Percentiles rank a stretch among this genome's conserved stretches.
Conservation (phyloP, 805 yeast species). For the Ogataea pini region DNA sequence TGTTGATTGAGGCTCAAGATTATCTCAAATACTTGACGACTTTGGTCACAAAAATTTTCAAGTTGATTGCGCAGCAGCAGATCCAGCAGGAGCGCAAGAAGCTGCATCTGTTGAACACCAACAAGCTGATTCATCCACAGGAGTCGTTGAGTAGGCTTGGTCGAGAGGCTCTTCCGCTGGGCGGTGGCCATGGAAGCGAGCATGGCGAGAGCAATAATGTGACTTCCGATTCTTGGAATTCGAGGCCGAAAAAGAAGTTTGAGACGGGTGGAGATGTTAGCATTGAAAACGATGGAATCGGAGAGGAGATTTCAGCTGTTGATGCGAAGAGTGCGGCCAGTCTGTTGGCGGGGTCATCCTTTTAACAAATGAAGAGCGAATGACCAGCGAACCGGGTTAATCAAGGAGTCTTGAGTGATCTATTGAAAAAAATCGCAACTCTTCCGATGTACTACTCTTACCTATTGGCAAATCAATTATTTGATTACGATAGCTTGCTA, state of each 20-base stretch:
- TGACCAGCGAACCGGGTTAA: not conserved
- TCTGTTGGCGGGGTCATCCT: constrained; percentile 74
- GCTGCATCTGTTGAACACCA: constrained; percentile 64
- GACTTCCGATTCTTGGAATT: constrained; percentile 37
- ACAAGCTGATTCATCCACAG: constrained; percentile 41
- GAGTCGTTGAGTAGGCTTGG: constrained; percentile 71
- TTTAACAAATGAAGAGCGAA: constrained; percentile 35
- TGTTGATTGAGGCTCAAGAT: constrained; percentile 70
- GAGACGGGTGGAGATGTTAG: constrained; percentile 17
- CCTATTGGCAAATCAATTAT: too few species aligned
- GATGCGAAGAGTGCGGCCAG: constrained; percentile 87
- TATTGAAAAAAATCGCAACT: too few species aligned
- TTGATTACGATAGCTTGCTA: too few species aligned
- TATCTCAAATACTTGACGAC: constrained; percentile 59
- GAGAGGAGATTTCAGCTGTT: constrained; percentile 42
- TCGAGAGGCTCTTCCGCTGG: constrained; percentile 57
- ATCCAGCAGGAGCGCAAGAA: constrained; percentile 87
- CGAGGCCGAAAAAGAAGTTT: constrained; percentile 32
- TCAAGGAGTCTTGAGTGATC: too few species aligned
- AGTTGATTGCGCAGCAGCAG: constrained; percentile 61
- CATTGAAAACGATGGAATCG: constrained; percentile 14
- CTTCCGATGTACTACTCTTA: too few species aligned
- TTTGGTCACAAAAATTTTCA: constrained; percentile 50
- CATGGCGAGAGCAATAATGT: not conserved
- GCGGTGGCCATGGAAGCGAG: not conserved